Conservation (phyloP, 2,329 filamentous ascomycete species). For the Lachnellula hyalina region DNA sequence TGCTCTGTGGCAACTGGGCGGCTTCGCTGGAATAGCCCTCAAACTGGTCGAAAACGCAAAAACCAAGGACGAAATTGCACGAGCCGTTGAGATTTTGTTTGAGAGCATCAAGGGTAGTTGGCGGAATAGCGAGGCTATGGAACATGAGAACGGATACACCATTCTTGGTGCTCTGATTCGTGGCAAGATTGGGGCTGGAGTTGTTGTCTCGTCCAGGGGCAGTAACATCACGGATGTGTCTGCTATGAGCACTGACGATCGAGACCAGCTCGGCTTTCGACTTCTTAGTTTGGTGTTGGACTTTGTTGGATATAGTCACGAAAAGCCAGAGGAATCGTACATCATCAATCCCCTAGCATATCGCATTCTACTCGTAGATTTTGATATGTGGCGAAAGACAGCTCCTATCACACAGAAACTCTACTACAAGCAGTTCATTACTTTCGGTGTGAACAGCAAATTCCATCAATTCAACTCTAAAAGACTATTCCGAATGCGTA, state of each 20-base stretch:
- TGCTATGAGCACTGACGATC: conserved; percentile 45
- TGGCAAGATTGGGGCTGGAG: conserved; percentile 65
- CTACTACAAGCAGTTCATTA: conserved; percentile 89
- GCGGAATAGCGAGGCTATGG: conserved; percentile 98
- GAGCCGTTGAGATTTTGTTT: conserved; percentile 78
- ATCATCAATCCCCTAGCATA: conserved; percentile 96
- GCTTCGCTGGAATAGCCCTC: conserved; percentile 78
- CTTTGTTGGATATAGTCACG: conserved; percentile 83
- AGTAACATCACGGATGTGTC: conserved; percentile 27
- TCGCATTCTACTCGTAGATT: conserved; percentile 82
- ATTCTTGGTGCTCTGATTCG: conserved; percentile 79
- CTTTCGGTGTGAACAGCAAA: conserved; percentile 85
- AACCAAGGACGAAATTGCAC: conserved; percentile 63
- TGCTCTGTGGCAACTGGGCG: conserved; percentile 87
- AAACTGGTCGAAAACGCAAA: conserved; percentile 77
- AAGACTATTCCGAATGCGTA: conserved; percentile 83
- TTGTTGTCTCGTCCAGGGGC: conserved; percentile 33
- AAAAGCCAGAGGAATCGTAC: conserved; percentile 77
- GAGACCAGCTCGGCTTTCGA: conserved; percentile 52
- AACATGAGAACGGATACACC: conserved; percentile 88
- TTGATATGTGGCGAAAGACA: conserved; percentile 86
- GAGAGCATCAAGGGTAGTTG: conserved; percentile 84
- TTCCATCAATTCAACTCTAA: conserved; percentile 89
- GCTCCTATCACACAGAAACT: conserved; percentile 72
- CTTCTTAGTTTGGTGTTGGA: conserved; percentile 72